A percentile compares a stretch with the other conserved stretches of the same genome.
phyloP scores from a whole-genome alignment of 1,284 basidiomycete species.

The Sanghuangporus baumii region DNA sequence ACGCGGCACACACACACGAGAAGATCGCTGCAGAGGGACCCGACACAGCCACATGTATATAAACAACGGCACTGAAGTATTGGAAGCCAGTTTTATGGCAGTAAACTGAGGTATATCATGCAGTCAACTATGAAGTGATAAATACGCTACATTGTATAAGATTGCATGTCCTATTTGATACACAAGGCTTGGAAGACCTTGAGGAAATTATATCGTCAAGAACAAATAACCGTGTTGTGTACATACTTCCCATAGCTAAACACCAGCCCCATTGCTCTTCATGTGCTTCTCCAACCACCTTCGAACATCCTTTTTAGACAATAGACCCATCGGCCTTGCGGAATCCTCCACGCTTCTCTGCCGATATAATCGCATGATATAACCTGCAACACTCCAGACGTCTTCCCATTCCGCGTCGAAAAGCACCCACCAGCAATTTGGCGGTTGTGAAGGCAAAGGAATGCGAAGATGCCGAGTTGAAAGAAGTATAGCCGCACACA shows the following conservation, averaged over 20 bases:
- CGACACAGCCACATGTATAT: background rate
- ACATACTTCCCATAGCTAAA: too few species aligned
- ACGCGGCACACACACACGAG: background rate
- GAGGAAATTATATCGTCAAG: background rate
- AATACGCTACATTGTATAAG: background rate
- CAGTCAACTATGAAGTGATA: too few species aligned
- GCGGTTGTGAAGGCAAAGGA: conserved; percentile 62
- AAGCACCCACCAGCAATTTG: conserved; percentile 78
- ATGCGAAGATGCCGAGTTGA: conserved; percentile 66
- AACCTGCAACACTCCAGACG: conserved; percentile 74
- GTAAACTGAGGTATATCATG: too few species aligned
- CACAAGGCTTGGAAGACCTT: background rate
- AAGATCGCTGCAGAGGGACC: background rate
- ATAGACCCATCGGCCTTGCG: conserved; percentile 43
- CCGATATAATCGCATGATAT: conserved; percentile 75
- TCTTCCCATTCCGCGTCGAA: conserved; percentile 87
- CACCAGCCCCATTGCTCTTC: background rate
- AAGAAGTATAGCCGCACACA: conserved; percentile 80
- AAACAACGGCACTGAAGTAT: background rate
- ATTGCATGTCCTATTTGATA: background rate
- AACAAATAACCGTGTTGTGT: background rate
- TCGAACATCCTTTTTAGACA: conserved; percentile 66
- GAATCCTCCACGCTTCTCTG: conserved; percentile 33
- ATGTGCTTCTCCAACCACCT: conserved; percentile 61
- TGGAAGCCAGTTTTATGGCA: too few species aligned